Evolutionary conservation across 768 basidiomycete species (phyloP), one percentile per base, ranked within the genome.

Genomic region (Panaeolus cyanescens): DNA sequence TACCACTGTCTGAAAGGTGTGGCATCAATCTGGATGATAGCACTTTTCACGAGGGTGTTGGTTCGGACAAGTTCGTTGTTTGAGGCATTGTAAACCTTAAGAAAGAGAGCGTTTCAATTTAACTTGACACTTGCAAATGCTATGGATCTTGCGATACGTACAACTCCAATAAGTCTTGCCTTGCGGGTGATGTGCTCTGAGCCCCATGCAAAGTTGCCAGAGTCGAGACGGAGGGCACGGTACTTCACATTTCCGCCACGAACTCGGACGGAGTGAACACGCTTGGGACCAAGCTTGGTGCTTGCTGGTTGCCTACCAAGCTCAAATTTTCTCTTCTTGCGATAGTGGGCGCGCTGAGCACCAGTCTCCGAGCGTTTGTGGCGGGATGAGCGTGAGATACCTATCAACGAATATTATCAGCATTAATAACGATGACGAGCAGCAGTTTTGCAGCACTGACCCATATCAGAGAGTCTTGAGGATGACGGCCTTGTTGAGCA

Each of bases 321-420:
- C 86, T 99, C 97, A 81, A 99, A 99, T 84, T 99, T 98, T 90
- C 97, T 90, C 93, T 99, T 99, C 88, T 99, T 99, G 85, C 96
- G 94, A 83, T 95, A 96, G 82, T 91, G 88, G 70, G 95, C 88
- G 71, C 92, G 90, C 79, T 95, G 92, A 62, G 92, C 93, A 72
- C 93, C 96, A 54, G 94, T 90, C 70, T 86, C 90, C 68, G 95
- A 92, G 75, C 96, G 94, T 82, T 99, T 99, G 86, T 99, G 95
- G 76, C 96, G 87, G 71, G 95, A 96, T 66, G 95, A 87, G 71
- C 96, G 91, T 73, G 96, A 92, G 77, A 99, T 98, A 94, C 96
- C 96, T 95, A 69, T 19, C 32, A 22, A 60, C 5, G 58, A 58
- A 66, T 25, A 58, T 25, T 42, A 33, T 32, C 61, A 65, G 62